Conservation (phyloP, 1,139 yeast species). For the Magnusiomyces magnusii region DNA sequence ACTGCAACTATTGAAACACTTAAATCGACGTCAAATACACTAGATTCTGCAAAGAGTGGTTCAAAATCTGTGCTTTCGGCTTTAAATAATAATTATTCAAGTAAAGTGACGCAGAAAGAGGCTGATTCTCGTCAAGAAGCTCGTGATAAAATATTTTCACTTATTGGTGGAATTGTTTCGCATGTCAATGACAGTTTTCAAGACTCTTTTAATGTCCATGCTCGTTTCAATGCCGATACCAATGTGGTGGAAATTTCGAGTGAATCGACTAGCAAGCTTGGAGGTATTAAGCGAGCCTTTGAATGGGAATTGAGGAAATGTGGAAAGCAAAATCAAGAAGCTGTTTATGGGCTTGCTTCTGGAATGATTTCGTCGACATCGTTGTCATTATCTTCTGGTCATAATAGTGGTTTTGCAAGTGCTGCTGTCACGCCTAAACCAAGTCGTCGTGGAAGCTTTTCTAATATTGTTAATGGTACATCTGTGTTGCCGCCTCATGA, state of each 20-base stretch:
- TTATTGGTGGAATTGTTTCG: constrained; percentile 79
- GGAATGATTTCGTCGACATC: background rate
- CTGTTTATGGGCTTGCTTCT: background rate
- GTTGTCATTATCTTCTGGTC: background rate
- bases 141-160: constrained; percentile 53
- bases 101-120: background rate
- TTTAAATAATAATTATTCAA: no score
- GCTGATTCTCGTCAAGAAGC: constrained; percentile 36
- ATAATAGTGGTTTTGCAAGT: background rate
- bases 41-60: no score
- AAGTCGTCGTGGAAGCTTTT: background rate
- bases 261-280: constrained; percentile 20
- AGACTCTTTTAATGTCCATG: constrained; percentile 56
- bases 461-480: background rate
- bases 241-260: constrained; percentile 23
- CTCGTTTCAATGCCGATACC: constrained; percentile 57
- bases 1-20: background rate
- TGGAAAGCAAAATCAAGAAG: background rate
- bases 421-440: background rate
- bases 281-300: constrained; percentile 24
- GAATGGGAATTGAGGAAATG: background rate
- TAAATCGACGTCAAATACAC: no score
- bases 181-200: constrained; percentile 74
- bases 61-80: no score
- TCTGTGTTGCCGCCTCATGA: background rate